Conservation (phyloP, 495 filamentous ascomycete species). For the Neurospora tetraspora region DNA sequence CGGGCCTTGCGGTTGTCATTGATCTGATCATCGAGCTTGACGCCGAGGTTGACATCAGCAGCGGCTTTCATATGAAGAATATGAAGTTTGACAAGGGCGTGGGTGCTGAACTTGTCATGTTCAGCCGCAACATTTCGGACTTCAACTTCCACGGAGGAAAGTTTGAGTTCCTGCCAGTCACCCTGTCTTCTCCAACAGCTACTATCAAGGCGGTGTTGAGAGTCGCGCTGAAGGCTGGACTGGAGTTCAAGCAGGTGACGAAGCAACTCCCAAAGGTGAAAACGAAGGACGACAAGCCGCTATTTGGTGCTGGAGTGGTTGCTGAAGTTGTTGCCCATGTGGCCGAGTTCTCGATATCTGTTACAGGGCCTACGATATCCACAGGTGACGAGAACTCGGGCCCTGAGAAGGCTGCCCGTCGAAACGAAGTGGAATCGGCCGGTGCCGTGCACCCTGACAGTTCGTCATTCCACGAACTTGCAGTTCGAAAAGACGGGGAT, state of each 20-base stretch:
- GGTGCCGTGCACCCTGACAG: neutral
- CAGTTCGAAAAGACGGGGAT: neutral
- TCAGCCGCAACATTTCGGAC: slow-evolving; percentile 33
- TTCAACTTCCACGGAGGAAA: slow-evolving; percentile 36
- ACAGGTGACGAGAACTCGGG: neutral
- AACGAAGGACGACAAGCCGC: neutral
- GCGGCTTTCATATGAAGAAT: slow-evolving; percentile 34
- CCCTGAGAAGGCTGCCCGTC: neutral
- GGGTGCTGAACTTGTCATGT: slow-evolving; percentile 32
- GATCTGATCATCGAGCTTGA: slow-evolving; percentile 40
- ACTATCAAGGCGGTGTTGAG: slow-evolving; percentile 36
- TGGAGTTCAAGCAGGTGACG: slow-evolving; percentile 18
- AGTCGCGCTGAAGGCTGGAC: slow-evolving; percentile 34
- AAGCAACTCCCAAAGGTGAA: neutral
- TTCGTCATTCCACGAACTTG: neutral
- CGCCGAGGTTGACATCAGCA: slow-evolving; percentile 37
- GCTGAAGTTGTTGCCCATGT: slow-evolving; percentile 38
- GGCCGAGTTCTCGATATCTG: slow-evolving; percentile 43
- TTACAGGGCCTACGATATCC: slow-evolving; percentile 20
- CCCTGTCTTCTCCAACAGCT: slow-evolving; percentile 28
- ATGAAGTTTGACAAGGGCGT: slow-evolving; percentile 36
- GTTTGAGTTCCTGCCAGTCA: slow-evolving; percentile 50
- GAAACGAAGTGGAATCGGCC: neutral
- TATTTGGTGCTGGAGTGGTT: slow-evolving; percentile 32
- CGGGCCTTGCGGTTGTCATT: slow-evolving; percentile 35